Base-by-base conservation (phyloP, 805 yeast species). In the Pichia nakasei region DNA sequence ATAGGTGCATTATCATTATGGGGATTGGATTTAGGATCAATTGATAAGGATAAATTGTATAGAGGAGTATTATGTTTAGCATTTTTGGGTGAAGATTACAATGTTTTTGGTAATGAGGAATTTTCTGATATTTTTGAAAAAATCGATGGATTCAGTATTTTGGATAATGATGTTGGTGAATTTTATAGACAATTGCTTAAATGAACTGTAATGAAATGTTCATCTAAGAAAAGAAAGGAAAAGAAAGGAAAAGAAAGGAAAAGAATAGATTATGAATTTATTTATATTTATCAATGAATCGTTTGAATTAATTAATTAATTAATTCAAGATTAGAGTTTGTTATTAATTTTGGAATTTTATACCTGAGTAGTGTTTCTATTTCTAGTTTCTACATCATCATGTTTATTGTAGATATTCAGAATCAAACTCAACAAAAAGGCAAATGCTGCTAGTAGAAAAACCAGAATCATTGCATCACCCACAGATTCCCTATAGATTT, bases 1-100 rank as follows among this genome's bases (percentile, higher is more conserved):
- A 42, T 67, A 11, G 57, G 60, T 3, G 69, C 70, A 1, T 57
- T 66, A 7, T 44, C 54, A 0, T 52, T 66, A 1, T 65, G 54
- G 43, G 43, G 54, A 1, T 46, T 51, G 31, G 35, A 22, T 24
- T 21, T 38, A 12, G n/a, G 18, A 22, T 32, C 9, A 15, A 29
- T 29, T 6, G 32, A 29, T 29, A 26, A 22, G 11, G 4, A 19
- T 22, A 9, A 18, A 3, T 39, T 52, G 11, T 54, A 58, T 37
- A 50, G 50, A 35, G 53, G 64, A 1, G 22, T 58, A 15, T 44
- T 49, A 19, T 52, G 57, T 29, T 45, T 61, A 36, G 50, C 51
- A 27, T 61, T 52, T 45, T 42, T 55, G 17, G 49, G 49, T 11
- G 64, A 61, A 39, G 56, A 59, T 33, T 55, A 43, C 13, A 38